These are phyloP conservation scores for Pythium oligandrum DNA, from an alignment of 352 stramenopile species.

Conservation along the genomic window DNA sequence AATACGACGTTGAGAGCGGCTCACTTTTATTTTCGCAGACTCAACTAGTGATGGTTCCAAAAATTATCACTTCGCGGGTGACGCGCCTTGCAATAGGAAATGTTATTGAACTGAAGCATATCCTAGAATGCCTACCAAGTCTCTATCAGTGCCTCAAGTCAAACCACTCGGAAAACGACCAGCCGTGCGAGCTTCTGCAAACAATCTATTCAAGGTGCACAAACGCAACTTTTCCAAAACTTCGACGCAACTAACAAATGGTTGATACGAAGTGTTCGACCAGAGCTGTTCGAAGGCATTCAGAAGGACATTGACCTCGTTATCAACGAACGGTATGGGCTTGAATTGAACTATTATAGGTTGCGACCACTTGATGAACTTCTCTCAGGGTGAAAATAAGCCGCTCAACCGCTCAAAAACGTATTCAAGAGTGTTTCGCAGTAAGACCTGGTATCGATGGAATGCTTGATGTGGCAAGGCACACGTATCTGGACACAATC, in stretches of 20 bases:
- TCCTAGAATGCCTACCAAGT: constrained; percentile 54
- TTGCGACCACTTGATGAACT: constrained; percentile 1
- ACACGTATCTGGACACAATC: constrained; percentile 79
- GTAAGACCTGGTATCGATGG: constrained; percentile 74
- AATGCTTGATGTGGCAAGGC: constrained; percentile 78
- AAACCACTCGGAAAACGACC: constrained; percentile 1
- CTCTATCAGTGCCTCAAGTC: constrained; percentile 45
- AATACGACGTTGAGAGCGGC: no score
- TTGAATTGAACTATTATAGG: not conserved
- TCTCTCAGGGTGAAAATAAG: constrained; percentile 52
- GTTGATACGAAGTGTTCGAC: no score
- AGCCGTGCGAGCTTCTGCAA: no score
- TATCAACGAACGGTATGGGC: constrained; percentile 61
- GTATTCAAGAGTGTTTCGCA: constrained; percentile 83
- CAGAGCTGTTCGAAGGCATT: no score
- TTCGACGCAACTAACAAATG: no score
- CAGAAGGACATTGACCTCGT: constrained; percentile 70
- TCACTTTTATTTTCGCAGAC: constrained; percentile 19
- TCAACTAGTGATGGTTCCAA: constrained; percentile 76
- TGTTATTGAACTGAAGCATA: constrained; percentile 81
- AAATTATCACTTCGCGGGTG: constrained; percentile 59
- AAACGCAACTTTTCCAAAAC: no score
- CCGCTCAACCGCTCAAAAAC: constrained; percentile 65
- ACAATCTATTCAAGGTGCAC: no score
- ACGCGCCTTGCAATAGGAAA: constrained; percentile 71